phyloP scores from a whole-genome alignment of 495 filamentous ascomycete species.

The Filosporella fistucella region DNA sequence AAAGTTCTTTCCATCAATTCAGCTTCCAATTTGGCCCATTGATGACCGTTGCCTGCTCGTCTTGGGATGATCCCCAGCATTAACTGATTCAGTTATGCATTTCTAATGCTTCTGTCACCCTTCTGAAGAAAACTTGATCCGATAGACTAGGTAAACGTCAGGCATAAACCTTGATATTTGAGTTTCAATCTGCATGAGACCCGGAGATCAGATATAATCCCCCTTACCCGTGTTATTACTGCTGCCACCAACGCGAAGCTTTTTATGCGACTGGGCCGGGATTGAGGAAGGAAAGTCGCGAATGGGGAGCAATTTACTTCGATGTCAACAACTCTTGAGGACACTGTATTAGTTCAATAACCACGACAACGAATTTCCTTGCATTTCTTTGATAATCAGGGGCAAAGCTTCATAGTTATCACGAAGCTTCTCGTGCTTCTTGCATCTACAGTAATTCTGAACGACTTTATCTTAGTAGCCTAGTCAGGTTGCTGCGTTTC shows the following conservation, averaged over 20 bases:
- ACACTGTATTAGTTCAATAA: constrained; percentile 7
- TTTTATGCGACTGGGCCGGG: constrained; percentile 7
- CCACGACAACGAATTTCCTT: too few relatives aligned
- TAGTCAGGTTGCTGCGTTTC: too few relatives aligned
- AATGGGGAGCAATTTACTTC: constrained; percentile 2
- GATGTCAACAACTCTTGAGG: constrained; percentile 14
- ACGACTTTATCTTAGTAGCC: constrained; percentile 2
- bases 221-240: background rate
- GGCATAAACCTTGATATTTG: too few relatives aligned
- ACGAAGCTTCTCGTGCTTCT: too few relatives aligned
- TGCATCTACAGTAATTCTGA: background rate
- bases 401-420: too few relatives aligned
- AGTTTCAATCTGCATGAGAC: constrained; percentile 23
- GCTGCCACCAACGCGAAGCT: background rate
- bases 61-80: too few relatives aligned
- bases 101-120: constrained; percentile 1
- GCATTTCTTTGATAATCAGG: too few relatives aligned
- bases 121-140: too few relatives aligned
- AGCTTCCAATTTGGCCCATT: too few relatives aligned
- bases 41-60: too few relatives aligned
- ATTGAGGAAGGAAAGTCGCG: background rate
- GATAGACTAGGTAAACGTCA: too few relatives aligned
- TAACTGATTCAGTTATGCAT: constrained; percentile 5
- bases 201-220: constrained; percentile 14
- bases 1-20: too few relatives aligned